Percentiles rank a stretch among this genome's conserved stretches.
Evolutionary conservation across 768 basidiomycete species (phyloP).

Genomic region (Rhodotorula toruloides): DNA sequence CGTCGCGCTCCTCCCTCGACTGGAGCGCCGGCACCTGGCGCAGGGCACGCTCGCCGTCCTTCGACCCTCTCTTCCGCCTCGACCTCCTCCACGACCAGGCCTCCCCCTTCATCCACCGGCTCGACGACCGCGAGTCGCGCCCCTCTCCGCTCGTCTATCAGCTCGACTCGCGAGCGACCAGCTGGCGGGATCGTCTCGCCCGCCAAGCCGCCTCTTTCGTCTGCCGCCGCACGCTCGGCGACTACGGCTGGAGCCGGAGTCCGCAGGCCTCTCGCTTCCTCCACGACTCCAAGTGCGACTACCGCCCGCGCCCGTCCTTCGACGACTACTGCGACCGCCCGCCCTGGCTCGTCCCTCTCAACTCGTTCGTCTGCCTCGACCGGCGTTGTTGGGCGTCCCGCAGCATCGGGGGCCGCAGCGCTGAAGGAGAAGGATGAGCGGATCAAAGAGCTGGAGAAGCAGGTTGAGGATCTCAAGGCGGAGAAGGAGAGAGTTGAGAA

Average conservation of each 20-base stretch:
- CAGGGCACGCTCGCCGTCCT: not conserved
- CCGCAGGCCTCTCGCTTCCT: too few relatives aligned
- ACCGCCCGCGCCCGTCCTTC: too few relatives aligned
- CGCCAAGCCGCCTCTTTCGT: not conserved
- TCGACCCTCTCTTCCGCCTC: not conserved
- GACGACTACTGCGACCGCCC: not conserved
- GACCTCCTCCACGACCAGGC: not conserved
- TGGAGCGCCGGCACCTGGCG: too few relatives aligned
- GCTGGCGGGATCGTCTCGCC: slow-evolving; percentile 1
- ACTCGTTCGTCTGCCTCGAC: not conserved
- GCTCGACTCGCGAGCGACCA: not conserved
- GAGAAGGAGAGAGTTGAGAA: not conserved
- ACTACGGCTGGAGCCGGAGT: too few relatives aligned
- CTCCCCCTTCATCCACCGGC: not conserved
- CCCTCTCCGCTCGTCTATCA: not conserved
- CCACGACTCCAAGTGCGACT: too few relatives aligned
- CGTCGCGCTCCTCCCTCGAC: too few relatives aligned
- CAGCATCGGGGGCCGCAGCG: not conserved
- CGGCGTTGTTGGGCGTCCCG: not conserved
- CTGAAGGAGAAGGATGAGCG: not conserved
- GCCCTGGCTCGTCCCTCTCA: not conserved
- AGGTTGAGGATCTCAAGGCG: slow-evolving; percentile 10
- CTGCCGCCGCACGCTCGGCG: not conserved
- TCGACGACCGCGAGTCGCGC: not conserved
- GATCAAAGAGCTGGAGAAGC: not conserved